Conservation (phyloP, 140 eudicot genomes). For the Ambrosia hybrid region DNA sequence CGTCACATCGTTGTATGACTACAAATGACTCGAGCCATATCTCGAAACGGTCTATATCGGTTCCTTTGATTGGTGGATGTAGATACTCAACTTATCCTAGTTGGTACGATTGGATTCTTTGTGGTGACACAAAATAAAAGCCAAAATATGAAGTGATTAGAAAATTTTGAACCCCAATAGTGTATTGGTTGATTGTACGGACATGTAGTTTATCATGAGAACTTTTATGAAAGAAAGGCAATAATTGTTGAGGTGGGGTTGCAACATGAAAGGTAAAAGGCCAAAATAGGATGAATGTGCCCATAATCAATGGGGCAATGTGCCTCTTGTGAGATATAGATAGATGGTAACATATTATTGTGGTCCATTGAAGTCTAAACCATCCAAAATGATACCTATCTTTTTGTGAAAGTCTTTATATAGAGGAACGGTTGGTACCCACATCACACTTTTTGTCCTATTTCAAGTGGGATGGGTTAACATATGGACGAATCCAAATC, state of each 20-base stretch:
- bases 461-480: no score
- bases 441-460: conserved; percentile 14
- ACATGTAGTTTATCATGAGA: conserved; percentile 1
- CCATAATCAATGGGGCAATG: conserved; percentile 43
- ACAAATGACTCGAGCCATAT: background rate
- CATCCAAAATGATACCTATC: conserved; percentile 31
- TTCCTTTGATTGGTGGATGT: conserved; percentile 13
- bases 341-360: conserved; percentile 24
- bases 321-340: conserved; percentile 30
- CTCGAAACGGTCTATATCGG: background rate
- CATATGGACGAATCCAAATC: no score
- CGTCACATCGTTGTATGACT: background rate
- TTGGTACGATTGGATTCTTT: background rate
- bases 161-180: background rate
- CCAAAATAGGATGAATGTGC: conserved; percentile 47
- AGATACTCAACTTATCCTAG: conserved; percentile 8
- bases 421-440: conserved; percentile 27
- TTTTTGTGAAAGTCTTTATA: conserved; percentile 26
- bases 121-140: background rate
- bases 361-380: conserved; percentile 40
- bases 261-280: conserved; percentile 14
- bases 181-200: conserved; percentile 8
- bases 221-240: conserved; percentile 9
- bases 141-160: conserved; percentile 17
- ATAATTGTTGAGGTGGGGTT: conserved; percentile 34